A percentile compares a stretch with the other conserved stretches of the same genome.
Conservation (phyloP, 257 asterid genomes). For the Capsicum baccatum region DNA sequence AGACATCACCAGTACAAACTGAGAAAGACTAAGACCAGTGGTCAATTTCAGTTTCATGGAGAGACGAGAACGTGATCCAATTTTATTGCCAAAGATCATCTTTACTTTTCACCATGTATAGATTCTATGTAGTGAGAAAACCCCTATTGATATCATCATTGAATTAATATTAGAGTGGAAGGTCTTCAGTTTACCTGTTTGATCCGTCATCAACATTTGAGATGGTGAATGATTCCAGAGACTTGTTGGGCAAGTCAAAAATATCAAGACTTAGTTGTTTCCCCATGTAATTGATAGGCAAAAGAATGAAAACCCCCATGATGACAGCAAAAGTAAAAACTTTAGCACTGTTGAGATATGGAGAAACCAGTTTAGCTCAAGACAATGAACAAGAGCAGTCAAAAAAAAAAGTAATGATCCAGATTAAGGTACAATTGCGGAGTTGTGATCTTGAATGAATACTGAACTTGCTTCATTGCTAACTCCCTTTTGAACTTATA, state of each 20-base stretch:
- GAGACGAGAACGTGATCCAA: background rate
- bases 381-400: constrained; percentile 22
- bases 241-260: constrained; percentile 71
- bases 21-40: background rate
- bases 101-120: constrained; percentile 16
- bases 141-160: constrained; percentile 21
- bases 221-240: constrained; percentile 87
- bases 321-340: constrained; percentile 76
- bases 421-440: constrained; percentile 15
- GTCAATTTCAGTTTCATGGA: background rate
- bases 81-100: background rate
- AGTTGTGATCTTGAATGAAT: constrained; percentile 17
- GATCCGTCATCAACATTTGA: constrained; percentile 96
- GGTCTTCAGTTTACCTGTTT: constrained; percentile 58
- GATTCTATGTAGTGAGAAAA: background rate
- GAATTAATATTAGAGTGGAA: background rate
- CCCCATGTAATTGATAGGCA: constrained; percentile 96
- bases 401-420: background rate
- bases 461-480: background rate
- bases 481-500: constrained; percentile 10
- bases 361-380: constrained; percentile 32
- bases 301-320: constrained; percentile 78
- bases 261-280: constrained; percentile 77
- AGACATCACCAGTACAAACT: constrained; percentile 20
- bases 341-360: constrained; percentile 60